Evolutionary conservation across 768 basidiomycete genomes (phyloP), one percentile per base, ranked within the genome.

Genomic region (Ramaria sp.): DNA sequence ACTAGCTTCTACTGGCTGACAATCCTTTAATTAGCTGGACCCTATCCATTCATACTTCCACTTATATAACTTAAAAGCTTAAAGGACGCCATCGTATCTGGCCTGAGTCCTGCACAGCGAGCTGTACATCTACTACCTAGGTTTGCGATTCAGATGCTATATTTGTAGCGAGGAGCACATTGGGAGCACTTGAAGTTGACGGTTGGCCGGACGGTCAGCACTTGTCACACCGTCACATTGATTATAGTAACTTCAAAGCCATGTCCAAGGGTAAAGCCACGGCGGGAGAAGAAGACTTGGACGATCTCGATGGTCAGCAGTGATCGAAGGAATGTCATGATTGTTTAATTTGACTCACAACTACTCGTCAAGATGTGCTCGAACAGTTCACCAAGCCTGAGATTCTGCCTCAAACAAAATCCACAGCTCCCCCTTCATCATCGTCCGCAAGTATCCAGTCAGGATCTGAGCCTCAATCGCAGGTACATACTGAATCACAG

Each of bases 231-330:
- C 5, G 27, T 27, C 27, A 27, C 27, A 2, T 27, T 27, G n/a
- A n/a, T 27, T 27, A 5, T 5, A 5, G n/a, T n/a, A n/a, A n/a
- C n/a, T 27, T 27, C 5, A 27, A 27, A 27, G 34, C 34, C 42
- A 43, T 43, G 42, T 43, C n/a, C 7, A 43, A 43, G 5, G 42
- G 42, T 19, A 43, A 43, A 19, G 17, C 20, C 20, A 43, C 4
- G 27, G 48, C 33, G 48, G 27, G 27, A 27, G 74, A 73, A n/a
- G 82, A 84, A 20, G 82, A 87, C 66, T 65, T 85, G 19, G 84
- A 87, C 63, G 84, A 87, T 63, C 78, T 87, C 48, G 84, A 87
- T 66, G 78, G 78, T 78, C 46, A 42, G 72, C 41, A 45, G 41
- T 47, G 15, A 27, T 42, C 17, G 19, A 27, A 27, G 27, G 27